Evolutionary conservation across 805 yeast species (phyloP), one percentile per base, ranked within the genome.

Genomic region (Candida succiphila): DNA sequence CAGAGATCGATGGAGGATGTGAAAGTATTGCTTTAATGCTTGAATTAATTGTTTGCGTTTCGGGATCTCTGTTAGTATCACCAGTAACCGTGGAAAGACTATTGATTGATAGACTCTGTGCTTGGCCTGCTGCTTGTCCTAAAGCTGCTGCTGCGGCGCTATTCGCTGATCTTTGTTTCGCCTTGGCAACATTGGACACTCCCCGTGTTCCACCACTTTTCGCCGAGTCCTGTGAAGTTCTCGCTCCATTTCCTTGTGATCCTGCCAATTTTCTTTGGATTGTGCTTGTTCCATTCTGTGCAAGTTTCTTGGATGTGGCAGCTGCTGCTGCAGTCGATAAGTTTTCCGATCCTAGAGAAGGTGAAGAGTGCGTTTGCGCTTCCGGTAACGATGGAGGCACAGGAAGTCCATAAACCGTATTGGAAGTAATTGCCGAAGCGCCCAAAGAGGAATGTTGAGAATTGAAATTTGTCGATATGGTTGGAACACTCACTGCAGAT

Each of bases 331-430:
- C 32, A 10, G 26, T 22, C 13, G 24, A 17, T 22, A 13, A 12
- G 15, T 16, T 29, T 14, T 29, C 35, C 5, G 37, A 34, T 16
- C 30, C 27, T 14, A 34, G 34, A 4, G 27, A 25, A 10, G 40
- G 36, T 6, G 31, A 27, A 6, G 39, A 30, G 9, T 23, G 32
- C 14, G 34, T 6, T 6, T 33, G 36, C 7, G 36, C n/a, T 15
- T 27, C 28, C 17, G 27, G n/a, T 9, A 29, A 20, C 19, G 31
- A 14, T 5, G n/a, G 25, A 14, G 32, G 31, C 12, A 33, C 29
- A 22, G 36, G 32, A n/a, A 33, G 18, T n/a, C 36, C 36, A 29
- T 33, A 33, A 3, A 30, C 36, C 2, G 36, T 33, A 2, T 17
- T 5, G 9, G 20, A 10, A 9, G 7, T 12, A 22, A 16, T 30